Evolutionary conservation across 192 early-diverging fungal species (phyloP), one percentile per base, ranked within the genome.

Genomic region (Cetraspora pellucida): DNA sequence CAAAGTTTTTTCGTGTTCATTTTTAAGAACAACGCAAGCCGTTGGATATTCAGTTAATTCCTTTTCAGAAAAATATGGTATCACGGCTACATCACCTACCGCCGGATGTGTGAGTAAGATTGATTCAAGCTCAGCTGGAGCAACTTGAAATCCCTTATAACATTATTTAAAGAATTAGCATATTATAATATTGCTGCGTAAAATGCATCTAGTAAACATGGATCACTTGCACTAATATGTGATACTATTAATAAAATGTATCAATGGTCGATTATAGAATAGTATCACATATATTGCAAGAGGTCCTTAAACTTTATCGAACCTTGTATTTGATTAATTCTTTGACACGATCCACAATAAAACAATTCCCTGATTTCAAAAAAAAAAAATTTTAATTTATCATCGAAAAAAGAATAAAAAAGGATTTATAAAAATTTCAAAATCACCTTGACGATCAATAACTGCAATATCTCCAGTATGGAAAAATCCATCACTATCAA

Each of bases 271-370:
- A n/a, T n/a, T n/a, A n/a, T n/a, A n/a, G n/a, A n/a, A n/a, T n/a
- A n/a, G n/a, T n/a, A n/a, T n/a, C n/a, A n/a, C n/a, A n/a, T n/a
- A n/a, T n/a, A n/a, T n/a, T n/a, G n/a, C n/a, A n/a, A n/a, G n/a
- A n/a, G n/a, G n/a, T n/a, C n/a, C n/a, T n/a, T n/a, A n/a, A n/a
- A n/a, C n/a, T n/a, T 64, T 55, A 89, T 86, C 69, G 88, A 87
- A 21, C 89, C 79, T 96, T 96, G 85, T 93, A 98, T 80, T 98
- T 97, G 82, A 98, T 97, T 14, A 97, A 84, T 78, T 96, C 94
- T 86, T 97, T 98, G 46, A 93, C 78, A n/a, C 96, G 92, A 78
- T 93, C 93, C 7, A 87, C 85, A 49, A 91, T 87, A 77, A 82
- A 89, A 73, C 91, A 89, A 69, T 89, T 81, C 17, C 70, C 70